These are phyloP conservation scores for Macrolepiota dolichaula DNA, from an alignment of 768 basidiomycete genomes.

Conservation along the genomic window DNA sequence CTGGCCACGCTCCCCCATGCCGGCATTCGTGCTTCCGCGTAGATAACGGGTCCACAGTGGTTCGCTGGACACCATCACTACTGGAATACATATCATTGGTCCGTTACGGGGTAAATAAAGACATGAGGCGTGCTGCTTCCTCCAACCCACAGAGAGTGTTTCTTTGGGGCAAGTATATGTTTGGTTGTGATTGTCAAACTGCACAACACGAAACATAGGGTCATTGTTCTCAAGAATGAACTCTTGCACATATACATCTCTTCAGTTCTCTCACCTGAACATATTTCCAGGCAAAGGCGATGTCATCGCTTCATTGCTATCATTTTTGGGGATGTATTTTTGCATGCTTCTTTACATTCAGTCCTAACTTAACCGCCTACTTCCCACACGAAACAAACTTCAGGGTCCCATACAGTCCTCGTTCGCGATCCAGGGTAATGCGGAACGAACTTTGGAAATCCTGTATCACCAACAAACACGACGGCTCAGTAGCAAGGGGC, in stretches of 20 bases:
- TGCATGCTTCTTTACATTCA: background rate
- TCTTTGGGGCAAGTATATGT: background rate
- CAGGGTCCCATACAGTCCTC: background rate
- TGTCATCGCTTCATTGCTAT: background rate
- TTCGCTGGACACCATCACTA: background rate
- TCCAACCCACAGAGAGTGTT: background rate
- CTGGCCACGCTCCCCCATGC: constrained; percentile 4
- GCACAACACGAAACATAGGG: no score
- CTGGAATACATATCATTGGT: background rate
- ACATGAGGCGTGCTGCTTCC: background rate
- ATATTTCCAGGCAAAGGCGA: background rate
- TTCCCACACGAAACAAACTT: background rate
- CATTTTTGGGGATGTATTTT: background rate
- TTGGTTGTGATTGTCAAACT: background rate
- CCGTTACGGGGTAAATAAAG: background rate
- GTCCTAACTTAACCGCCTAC: background rate
- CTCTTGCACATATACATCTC: no score
- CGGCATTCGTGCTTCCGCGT: background rate
- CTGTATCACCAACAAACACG: background rate
- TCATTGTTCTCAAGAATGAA: no score
- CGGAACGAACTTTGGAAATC: background rate
- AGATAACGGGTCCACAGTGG: background rate
- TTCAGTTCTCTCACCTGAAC: no score
- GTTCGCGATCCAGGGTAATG: background rate
- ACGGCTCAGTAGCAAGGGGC: background rate